Evolutionary conservation across 768 basidiomycete species (phyloP).

Genomic region (Infundibulicybe gibba): DNA sequence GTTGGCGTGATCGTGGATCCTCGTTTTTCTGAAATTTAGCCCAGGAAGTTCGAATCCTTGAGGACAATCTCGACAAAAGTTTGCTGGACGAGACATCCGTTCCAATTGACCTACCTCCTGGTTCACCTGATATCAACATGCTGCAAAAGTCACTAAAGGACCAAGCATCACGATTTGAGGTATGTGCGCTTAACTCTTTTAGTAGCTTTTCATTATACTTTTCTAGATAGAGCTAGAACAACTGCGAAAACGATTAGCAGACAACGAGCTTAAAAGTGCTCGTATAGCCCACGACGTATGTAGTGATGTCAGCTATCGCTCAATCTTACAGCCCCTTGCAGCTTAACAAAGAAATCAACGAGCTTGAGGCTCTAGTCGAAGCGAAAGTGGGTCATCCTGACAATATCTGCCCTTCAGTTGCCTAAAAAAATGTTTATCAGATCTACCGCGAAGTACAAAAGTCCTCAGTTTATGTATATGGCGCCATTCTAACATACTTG

Average conservation of each 20-base stretch:
- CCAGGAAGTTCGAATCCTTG: constrained; percentile 74
- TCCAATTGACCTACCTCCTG: constrained; percentile 6
- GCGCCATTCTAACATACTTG: constrained; percentile 4
- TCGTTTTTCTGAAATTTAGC: neutral
- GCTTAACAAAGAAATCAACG: constrained; percentile 90
- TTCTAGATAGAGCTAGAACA: constrained; percentile 66
- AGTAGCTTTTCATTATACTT: neutral
- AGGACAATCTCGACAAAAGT: constrained; percentile 68
- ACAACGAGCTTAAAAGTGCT: constrained; percentile 73
- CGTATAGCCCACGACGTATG: constrained; percentile 65
- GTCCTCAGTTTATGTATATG: neutral
- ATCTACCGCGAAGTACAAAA: constrained; percentile 77
- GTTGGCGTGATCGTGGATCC: too few relatives aligned
- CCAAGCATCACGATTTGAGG: constrained; percentile 52
- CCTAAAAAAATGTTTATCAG: constrained; percentile 33
- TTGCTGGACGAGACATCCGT: constrained; percentile 40
- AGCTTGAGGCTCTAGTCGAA: constrained; percentile 92
- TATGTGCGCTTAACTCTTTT: constrained; percentile 17
- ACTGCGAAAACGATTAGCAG: constrained; percentile 62
- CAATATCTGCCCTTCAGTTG: neutral
- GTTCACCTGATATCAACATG: constrained; percentile 28
- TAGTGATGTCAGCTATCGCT: constrained; percentile 2
- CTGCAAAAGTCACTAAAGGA: constrained; percentile 41
- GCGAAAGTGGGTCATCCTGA: constrained; percentile 58
- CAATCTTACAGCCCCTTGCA: constrained; percentile 23